phyloP scores from a whole-genome alignment of 2,329 filamentous ascomycete species.

The Colletotrichum euphorbiae region DNA sequence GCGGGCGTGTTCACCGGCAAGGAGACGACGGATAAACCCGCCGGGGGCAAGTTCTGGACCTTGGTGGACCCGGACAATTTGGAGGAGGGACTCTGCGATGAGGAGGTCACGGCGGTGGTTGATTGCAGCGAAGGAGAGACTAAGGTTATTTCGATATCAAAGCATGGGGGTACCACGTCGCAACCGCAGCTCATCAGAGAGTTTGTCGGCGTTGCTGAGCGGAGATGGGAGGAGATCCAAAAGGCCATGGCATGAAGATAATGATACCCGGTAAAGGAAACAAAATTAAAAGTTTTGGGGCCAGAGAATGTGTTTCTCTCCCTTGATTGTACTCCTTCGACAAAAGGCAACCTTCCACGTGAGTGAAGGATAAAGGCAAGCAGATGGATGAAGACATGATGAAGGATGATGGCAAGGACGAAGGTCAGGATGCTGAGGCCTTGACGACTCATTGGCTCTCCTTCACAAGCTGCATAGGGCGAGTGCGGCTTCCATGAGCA shows the following conservation, averaged over 20 bases:
- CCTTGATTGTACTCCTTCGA: not conserved
- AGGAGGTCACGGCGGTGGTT: conserved; percentile 86
- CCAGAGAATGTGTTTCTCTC: not conserved
- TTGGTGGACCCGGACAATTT: conserved; percentile 89
- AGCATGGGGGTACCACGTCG: conserved; percentile 81
- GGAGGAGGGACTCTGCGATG: conserved; percentile 86
- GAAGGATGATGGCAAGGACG: too few relatives aligned
- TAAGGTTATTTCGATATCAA: conserved; percentile 79
- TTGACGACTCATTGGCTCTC: not conserved
- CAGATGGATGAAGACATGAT: too few relatives aligned
- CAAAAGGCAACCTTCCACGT: not conserved
- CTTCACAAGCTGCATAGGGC: not conserved
- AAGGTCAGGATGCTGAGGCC: conserved; percentile 10
- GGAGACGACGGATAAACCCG: conserved; percentile 60
- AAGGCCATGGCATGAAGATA: conserved; percentile 54
- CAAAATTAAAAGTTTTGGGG: not conserved
- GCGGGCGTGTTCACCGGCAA: conserved; percentile 81
- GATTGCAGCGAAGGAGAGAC: conserved; percentile 67
- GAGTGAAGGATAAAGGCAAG: too few relatives aligned
- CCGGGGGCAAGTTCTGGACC: conserved; percentile 73
- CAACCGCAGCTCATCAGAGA: conserved; percentile 71
- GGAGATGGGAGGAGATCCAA: conserved; percentile 69
- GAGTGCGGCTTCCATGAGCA: conserved; percentile 19
- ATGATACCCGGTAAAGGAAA: conserved; percentile 44
- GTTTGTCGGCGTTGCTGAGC: conserved; percentile 69